Evolutionary conservation across 106 monocot species (phyloP).

Genomic region (Posidonia australis): DNA sequence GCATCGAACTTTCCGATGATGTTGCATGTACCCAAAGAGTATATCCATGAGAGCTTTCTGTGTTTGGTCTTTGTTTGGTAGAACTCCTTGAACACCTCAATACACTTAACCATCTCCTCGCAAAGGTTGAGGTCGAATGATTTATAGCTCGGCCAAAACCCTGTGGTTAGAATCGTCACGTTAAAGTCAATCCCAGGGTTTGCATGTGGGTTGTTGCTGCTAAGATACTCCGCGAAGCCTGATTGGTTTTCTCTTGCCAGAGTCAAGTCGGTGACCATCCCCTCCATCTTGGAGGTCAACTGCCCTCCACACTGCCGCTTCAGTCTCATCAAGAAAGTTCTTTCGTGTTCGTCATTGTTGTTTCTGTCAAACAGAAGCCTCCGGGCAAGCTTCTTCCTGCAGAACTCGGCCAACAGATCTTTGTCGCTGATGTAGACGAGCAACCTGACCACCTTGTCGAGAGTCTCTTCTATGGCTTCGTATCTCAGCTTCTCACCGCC

Average conservation of each 20-base stretch:
- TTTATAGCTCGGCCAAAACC: constrained; percentile 95
- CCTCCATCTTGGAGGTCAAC: constrained; percentile 72
- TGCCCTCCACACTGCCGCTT: constrained; percentile 61
- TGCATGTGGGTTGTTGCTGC: constrained; percentile 31
- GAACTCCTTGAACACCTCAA: constrained; percentile 60
- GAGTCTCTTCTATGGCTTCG: constrained; percentile 31
- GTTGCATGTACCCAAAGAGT: constrained; percentile 71
- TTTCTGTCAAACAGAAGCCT: constrained; percentile 48
- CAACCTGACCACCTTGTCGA: constrained; percentile 34
- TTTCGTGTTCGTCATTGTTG: constrained; percentile 60
- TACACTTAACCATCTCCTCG: constrained; percentile 56
- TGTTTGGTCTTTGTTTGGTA: constrained; percentile 89
- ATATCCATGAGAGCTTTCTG: constrained; percentile 69
- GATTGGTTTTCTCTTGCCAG: constrained; percentile 86
- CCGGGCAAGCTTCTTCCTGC: constrained; percentile 54
- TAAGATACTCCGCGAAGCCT: constrained; percentile 77
- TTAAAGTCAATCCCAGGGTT: constrained; percentile 84
- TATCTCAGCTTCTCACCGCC: constrained; percentile 26
- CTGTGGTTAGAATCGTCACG: constrained; percentile 82
- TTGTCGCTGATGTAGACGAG: constrained; percentile 24
- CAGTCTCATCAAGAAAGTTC: constrained; percentile 44
- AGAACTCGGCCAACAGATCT: constrained; percentile 36
- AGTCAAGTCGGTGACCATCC: constrained; percentile 87
- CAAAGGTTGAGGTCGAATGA: constrained; percentile 89
- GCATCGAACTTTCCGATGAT: constrained; percentile 75